These are phyloP conservation scores for Neonectria magnoliae DNA, from an alignment of 2,329 filamentous ascomycete species.

Conservation along the genomic window DNA sequence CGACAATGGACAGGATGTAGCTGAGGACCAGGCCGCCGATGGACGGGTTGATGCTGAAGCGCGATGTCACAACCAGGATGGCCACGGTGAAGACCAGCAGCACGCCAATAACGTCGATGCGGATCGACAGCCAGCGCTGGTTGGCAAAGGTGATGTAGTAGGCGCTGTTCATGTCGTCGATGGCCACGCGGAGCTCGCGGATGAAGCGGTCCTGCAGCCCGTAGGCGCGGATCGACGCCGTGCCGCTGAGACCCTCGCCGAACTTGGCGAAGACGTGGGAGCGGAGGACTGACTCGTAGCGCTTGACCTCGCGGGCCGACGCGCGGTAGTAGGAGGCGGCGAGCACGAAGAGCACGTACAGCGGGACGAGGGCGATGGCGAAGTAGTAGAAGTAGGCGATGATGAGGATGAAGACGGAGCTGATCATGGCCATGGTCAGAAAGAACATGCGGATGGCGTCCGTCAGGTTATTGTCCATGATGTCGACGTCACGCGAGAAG, in stretches of 20 bases:
- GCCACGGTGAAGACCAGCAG: conserved; percentile 87
- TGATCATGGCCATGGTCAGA: conserved; percentile 83
- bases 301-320: conserved; percentile 93
- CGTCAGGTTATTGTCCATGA: conserved; percentile 92
- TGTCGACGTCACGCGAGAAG: conserved; percentile 94
- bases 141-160: conserved; percentile 97
- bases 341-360: conserved; percentile 82
- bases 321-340: conserved; percentile 89
- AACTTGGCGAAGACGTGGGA: conserved; percentile 92
- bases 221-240: conserved; percentile 89
- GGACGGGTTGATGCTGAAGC: conserved; percentile 85
- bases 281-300: conserved; percentile 88
- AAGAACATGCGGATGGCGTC: conserved; percentile 95
- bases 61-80: conserved; percentile 90
- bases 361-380: conserved; percentile 66
- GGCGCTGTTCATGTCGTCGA: conserved; percentile 92
- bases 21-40: conserved; percentile 89
- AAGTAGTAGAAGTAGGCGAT: conserved; percentile 97
- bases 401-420: conserved; percentile 86
- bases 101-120: conserved; percentile 86
- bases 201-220: conserved; percentile 82
- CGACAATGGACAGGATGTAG: conserved; percentile 92
- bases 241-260: conserved; percentile 85
- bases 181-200: conserved; percentile 72
- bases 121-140: conserved; percentile 89